phyloP scores from a whole-genome alignment of 768 basidiomycete genomes.

The Hebeloma cylindrosporum region DNA sequence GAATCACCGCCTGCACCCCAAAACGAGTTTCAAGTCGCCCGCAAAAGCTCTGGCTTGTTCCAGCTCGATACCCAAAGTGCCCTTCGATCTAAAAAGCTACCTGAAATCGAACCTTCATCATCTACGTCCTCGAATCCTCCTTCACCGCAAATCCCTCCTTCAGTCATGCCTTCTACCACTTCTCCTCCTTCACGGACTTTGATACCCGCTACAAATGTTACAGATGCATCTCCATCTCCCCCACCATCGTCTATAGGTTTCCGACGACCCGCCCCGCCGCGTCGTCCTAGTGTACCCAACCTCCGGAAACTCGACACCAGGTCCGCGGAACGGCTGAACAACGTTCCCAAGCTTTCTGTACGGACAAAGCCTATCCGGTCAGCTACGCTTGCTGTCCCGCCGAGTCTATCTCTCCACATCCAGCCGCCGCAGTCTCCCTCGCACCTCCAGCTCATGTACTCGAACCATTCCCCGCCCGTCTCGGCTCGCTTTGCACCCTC shows the following conservation, averaged over 20 bases:
- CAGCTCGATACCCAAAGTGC: conserved; percentile 66
- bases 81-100: conserved; percentile 47
- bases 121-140: conserved; percentile 34
- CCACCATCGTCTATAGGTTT: conserved; percentile 65
- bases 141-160: conserved; percentile 37
- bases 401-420: conserved; percentile 36
- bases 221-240: conserved; percentile 59
- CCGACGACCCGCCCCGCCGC: conserved; percentile 48
- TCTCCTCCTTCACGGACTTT: conserved; percentile 27
- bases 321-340: conserved; percentile 49
- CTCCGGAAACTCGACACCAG: conserved; percentile 63
- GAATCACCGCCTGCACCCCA: conserved; percentile 11
- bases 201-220: conserved; percentile 15
- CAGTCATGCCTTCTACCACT: conserved; percentile 53
- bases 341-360: conserved; percentile 59
- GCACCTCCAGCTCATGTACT: conserved; percentile 59
- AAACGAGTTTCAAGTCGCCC: conserved; percentile 9
- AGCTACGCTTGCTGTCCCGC: conserved; percentile 56
- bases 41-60: conserved; percentile 52
- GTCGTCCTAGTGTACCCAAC: conserved; percentile 63
- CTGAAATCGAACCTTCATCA: conserved; percentile 57
- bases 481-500: conserved; percentile 46
- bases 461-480: conserved; percentile 54
- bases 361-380: conserved; percentile 60
- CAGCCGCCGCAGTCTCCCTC: conserved; percentile 52